A percentile compares a stretch with the other conserved stretches of the same genome.
Conservation (phyloP, 2,329 filamentous ascomycete genomes). For the Hymenoscyphus infarciens region DNA sequence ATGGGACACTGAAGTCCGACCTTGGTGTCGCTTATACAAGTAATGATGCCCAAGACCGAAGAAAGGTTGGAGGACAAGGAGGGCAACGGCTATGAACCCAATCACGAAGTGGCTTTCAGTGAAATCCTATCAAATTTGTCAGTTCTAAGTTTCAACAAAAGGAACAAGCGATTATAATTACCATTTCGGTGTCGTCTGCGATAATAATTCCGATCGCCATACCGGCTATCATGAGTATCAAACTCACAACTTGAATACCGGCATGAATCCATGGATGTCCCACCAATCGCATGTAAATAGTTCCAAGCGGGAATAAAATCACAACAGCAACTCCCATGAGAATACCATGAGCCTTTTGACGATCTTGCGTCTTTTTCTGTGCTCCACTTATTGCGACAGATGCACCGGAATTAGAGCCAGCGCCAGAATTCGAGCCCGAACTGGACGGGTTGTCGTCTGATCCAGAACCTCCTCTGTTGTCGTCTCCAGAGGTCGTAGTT, state of each 20-base stretch:
- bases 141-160: not conserved
- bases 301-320: slow-evolving; percentile 56
- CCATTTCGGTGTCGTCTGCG: slow-evolving; percentile 40
- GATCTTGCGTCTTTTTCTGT: not conserved
- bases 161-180: not conserved
- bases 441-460: not conserved
- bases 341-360: slow-evolving; percentile 48
- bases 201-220: slow-evolving; percentile 54
- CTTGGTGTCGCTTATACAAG: slow-evolving; percentile 46
- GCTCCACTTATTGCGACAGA: not conserved
- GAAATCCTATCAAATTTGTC: slow-evolving; percentile 44
- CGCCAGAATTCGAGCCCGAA: slow-evolving; percentile 11
- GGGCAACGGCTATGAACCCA: slow-evolving; percentile 51
- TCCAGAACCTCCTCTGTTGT: not conserved
- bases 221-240: slow-evolving; percentile 56
- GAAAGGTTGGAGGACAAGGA: slow-evolving; percentile 56
- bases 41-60: slow-evolving; percentile 57
- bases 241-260: slow-evolving; percentile 50
- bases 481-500: slow-evolving; percentile 2
- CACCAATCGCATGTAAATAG: slow-evolving; percentile 56
- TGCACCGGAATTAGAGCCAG: not conserved
- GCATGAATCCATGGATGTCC: slow-evolving; percentile 51
- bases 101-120: slow-evolving; percentile 51
- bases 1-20: slow-evolving; percentile 50
- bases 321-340: slow-evolving; percentile 60